Conservation (phyloP, 345 rosid genomes). For the Eucalyptus cloeziana region DNA sequence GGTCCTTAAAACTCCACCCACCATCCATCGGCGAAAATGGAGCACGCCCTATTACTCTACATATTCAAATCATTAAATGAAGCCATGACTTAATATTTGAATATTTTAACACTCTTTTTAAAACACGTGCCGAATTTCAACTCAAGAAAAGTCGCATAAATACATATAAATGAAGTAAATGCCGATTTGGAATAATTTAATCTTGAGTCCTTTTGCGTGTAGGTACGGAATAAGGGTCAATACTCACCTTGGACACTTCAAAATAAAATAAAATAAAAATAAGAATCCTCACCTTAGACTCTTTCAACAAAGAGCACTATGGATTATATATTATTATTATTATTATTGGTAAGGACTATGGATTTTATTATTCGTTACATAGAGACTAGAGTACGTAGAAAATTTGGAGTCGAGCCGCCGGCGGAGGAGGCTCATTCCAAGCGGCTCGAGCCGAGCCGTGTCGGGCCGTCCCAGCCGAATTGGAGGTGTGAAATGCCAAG, state of each 20-base stretch:
- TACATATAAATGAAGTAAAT: not conserved
- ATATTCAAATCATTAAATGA: not conserved
- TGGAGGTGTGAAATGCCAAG: not conserved
- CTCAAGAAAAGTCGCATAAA: not conserved
- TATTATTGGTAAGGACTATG: too few relatives aligned
- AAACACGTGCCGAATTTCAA: not conserved
- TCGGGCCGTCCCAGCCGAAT: not conserved
- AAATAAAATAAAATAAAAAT: not conserved
- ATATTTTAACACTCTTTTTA: not conserved
- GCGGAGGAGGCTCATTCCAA: not conserved
- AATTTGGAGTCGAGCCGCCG: not conserved
- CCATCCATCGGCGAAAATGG: not conserved
- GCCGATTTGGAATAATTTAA: rapidly evolving
- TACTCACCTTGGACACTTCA: not conserved
- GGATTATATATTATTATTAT: not conserved
- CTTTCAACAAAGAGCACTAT: not conserved
- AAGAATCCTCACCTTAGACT: not conserved
- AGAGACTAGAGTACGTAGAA: not conserved
- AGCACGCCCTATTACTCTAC: rapidly evolving
- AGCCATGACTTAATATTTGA: rapidly evolving
- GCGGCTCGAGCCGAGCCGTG: not conserved
- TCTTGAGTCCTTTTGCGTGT: not conserved
- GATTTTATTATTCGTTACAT: not conserved
- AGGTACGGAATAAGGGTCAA: not conserved
- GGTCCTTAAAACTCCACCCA: not conserved